Evolutionary conservation across 768 basidiomycete species (phyloP), one percentile per base, ranked within the genome.

Genomic region (Kwoniella newhampshirensis): DNA sequence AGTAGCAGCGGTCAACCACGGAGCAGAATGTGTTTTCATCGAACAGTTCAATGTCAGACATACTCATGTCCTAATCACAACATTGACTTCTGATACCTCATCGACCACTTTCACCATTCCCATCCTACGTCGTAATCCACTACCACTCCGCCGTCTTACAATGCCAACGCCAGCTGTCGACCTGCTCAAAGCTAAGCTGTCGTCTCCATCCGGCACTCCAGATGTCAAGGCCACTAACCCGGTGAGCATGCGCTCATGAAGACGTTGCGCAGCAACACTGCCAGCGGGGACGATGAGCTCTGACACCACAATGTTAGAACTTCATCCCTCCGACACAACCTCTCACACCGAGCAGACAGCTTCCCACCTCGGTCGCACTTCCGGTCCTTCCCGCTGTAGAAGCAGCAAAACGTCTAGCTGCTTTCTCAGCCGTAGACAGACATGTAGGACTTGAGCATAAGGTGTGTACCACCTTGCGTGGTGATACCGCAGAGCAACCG

Each of bases 391-490:
- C 68, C 4, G 73, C 71, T 25, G 77, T 98, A 37, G 94, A 98
- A 68, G 81, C 82, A 51, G 85, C 91, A 17, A 99, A 99, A 78
- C 82, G 84, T 51, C 81, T 94, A 17, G 96, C 96, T 8, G 96
- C 96, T 2, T 93, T 85, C 78, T 88, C 89, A 1, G 96, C 96
- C 0, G 94, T 99, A 1, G 94, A 98, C 74, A 82, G 84, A 47
- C 88, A 97, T 77, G 82, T 99, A 28, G 81, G 82, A 54, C 83
- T 86, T 25, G 82, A 90, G 65, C 87, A 97, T 78, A 87, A 85
- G 80, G 92, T 88, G 66, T 32, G 32, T 23, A 26, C 40, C 13
- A 27, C 20, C 32, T 25, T 11, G 28, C 20, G 5, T 30, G 23
- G 13, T 21, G 6, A 20, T n/a, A 35, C 5, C 20, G 37, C 25